Conservation (phyloP, 441 rosid species). For the Pelargonium cotyledonis region DNA sequence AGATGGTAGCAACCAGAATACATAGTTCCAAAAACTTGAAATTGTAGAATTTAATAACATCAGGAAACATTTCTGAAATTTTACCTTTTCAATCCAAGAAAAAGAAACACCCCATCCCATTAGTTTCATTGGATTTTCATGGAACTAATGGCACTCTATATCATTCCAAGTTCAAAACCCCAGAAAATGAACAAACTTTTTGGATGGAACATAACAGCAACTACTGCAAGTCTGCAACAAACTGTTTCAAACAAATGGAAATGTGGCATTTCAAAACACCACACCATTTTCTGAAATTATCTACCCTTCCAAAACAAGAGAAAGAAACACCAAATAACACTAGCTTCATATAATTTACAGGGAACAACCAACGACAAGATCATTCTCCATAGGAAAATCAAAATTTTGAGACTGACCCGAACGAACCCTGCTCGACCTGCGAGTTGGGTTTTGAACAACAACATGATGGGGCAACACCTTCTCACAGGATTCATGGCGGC, state of each 20-base stretch:
- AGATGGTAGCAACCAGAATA: too few species aligned
- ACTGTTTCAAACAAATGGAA: not conserved
- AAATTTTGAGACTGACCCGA: constrained; percentile 38
- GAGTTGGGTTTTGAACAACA: constrained; percentile 75
- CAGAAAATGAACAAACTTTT: too few species aligned
- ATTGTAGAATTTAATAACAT: too few species aligned
- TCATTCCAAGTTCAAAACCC: too few species aligned
- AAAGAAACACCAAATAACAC: too few species aligned
- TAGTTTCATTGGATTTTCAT: too few species aligned
- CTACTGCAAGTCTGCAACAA: not conserved
- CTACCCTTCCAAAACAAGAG: too few species aligned
- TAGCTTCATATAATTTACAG: not conserved
- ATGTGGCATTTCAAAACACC: not conserved
- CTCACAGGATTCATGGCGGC: constrained; percentile 68
- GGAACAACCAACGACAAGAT: not conserved
- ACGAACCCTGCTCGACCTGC: constrained; percentile 49
- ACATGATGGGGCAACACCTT: constrained; percentile 69
- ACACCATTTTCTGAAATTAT: not conserved
- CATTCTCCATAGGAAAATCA: not conserved
- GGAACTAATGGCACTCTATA: too few species aligned
- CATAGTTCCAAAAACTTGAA: too few species aligned
- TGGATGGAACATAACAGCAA: not conserved
- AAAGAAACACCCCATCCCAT: too few species aligned
- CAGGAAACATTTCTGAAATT: too few species aligned
- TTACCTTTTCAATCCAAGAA: too few species aligned